A percentile compares a stretch with the other conserved stretches of the same genome.
Evolutionary conservation across 768 basidiomycete genomes (phyloP).

Genomic region (Tulasnella sp.): DNA sequence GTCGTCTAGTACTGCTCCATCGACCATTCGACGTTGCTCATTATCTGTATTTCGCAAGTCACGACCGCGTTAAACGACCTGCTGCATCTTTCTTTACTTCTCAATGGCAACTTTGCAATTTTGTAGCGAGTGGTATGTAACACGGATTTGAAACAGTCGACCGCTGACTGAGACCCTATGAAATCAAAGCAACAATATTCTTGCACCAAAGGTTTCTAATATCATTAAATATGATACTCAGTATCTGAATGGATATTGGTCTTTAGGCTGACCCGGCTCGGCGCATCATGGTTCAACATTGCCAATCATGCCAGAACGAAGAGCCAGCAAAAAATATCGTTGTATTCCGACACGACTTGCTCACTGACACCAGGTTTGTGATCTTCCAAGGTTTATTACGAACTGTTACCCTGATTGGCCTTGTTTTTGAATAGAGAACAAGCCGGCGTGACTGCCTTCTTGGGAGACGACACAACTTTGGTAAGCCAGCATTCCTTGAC

Average conservation of each 20-base stretch:
- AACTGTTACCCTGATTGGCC: background rate
- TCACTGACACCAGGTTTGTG: constrained; percentile 81
- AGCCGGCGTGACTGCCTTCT: constrained; percentile 78
- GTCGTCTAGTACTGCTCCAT: background rate
- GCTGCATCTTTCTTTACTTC: background rate
- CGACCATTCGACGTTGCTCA: too few species aligned
- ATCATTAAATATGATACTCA: background rate
- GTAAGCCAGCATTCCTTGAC: constrained; percentile 30
- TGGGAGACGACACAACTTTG: constrained; percentile 82
- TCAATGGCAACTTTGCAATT: constrained; percentile 14
- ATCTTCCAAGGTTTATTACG: background rate
- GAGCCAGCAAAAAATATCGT: constrained; percentile 79
- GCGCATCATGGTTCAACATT: constrained; percentile 78
- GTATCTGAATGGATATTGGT: background rate
- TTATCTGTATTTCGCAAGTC: too few species aligned
- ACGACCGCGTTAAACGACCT: too few species aligned
- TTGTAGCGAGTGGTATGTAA: constrained; percentile 15
- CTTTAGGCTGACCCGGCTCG: constrained; percentile 73
- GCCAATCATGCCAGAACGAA: constrained; percentile 79
- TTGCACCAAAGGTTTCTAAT: constrained; percentile 11
- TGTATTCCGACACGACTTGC: constrained; percentile 86
- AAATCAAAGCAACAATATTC: constrained; percentile 13
- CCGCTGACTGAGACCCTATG: background rate
- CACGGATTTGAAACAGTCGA: background rate
- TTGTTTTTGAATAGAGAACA: constrained; percentile 54